Percentiles rank a stretch among this genome's conserved stretches.
phyloP scores from a whole-genome alignment of 768 basidiomycete species.

The Arthromyces matolae region DNA sequence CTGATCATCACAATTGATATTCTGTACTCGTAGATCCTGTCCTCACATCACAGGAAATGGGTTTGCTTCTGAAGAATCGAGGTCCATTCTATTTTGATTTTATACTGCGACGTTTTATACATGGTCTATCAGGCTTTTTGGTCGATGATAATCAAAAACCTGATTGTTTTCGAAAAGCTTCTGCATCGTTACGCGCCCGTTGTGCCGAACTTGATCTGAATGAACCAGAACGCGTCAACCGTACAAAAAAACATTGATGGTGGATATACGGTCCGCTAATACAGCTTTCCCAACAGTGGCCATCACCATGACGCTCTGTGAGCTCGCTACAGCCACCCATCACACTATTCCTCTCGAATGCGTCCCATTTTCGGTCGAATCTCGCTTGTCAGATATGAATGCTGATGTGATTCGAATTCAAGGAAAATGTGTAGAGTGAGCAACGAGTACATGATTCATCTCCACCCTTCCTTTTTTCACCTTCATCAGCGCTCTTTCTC shows the following conservation, averaged over 20 bases:
- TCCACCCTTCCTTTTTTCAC: background rate
- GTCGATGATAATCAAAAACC: conserved; percentile 42
- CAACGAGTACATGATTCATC: background rate
- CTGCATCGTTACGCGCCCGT: conserved; percentile 40
- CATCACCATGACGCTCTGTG: conserved; percentile 76
- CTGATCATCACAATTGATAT: background rate
- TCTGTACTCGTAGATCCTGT: conserved; percentile 4
- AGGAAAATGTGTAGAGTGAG: conserved; percentile 52
- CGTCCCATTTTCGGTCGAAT: conserved; percentile 27
- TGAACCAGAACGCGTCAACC: conserved; percentile 59
- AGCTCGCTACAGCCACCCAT: conserved; percentile 70
- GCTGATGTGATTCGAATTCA: conserved; percentile 24
- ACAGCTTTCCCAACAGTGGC: conserved; percentile 46
- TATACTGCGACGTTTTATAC: background rate
- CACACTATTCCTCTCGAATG: conserved; percentile 70
- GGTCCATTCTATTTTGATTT: conserved; percentile 6
- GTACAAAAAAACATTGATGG: too few species aligned
- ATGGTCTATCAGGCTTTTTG: conserved; percentile 21
- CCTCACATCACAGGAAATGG: conserved; percentile 13
- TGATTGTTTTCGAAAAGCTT: conserved; percentile 62
- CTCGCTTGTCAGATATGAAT: conserved; percentile 8
- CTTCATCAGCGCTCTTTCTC: conserved; percentile 55
- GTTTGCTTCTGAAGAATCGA: conserved; percentile 8
- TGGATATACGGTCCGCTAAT: too few species aligned
- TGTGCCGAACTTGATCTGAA: conserved; percentile 58